Percentiles rank a stretch among this genome's conserved stretches.
Conservation (phyloP, 225 moss, liverwort and hornwort species). For the Straminergon stramineum region DNA sequence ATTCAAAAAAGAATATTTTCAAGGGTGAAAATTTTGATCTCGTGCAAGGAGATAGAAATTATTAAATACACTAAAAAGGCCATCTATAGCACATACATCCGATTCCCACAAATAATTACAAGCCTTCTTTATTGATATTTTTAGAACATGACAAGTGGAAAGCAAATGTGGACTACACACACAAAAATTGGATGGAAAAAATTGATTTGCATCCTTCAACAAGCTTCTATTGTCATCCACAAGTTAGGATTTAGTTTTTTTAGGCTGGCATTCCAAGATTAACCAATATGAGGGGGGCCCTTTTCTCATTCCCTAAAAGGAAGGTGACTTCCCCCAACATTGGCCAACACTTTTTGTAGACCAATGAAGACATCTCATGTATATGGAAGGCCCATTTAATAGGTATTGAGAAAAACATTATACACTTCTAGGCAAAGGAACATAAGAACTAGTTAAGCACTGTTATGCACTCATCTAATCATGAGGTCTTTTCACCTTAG, state of each 20-base stretch:
- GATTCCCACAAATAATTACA: background rate
- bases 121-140: background rate
- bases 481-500: too few species aligned
- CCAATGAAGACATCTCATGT: background rate
- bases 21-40: background rate
- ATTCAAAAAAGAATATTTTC: background rate
- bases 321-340: background rate
- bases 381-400: background rate
- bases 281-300: rapidly evolving
- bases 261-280: background rate
- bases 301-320: background rate
- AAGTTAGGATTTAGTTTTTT: background rate
- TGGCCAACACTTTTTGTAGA: background rate
- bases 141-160: rapidly evolving
- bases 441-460: too few species aligned
- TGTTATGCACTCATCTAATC: too few species aligned
- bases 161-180: background rate
- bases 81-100: background rate
- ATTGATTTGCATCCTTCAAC: background rate
- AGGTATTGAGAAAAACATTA: too few species aligned
- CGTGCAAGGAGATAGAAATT: background rate
- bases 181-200: background rate
- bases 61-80: background rate
- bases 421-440: too few species aligned
- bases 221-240: background rate